phyloP scores from a whole-genome alignment of 176 grass and related monocot species.

The Neostapfia colusana region DNA sequence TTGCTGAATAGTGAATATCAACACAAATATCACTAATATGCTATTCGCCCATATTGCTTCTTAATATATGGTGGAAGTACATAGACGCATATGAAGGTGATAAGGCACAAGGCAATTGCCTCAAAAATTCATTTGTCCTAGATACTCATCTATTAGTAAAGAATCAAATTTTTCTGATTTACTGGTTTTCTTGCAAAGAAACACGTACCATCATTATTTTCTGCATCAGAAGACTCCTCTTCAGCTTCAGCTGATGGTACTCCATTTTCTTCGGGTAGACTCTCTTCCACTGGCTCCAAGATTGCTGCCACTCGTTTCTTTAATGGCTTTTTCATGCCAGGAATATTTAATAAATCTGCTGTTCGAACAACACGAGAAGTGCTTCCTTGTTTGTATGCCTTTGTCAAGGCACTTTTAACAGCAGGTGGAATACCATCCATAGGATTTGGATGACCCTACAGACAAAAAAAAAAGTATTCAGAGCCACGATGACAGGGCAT shows the following conservation, averaged over 20 bases:
- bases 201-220: conserved; percentile 67
- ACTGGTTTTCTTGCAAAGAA: conserved; percentile 8
- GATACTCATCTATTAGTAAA: conserved; percentile 12
- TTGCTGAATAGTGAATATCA: background rate
- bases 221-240: conserved; percentile 66
- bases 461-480: conserved; percentile 16
- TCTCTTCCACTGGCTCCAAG: conserved; percentile 83
- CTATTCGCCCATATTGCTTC: background rate
- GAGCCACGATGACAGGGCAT: background rate
- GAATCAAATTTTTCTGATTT: background rate
- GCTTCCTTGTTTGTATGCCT: conserved; percentile 93
- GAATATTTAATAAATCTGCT: conserved; percentile 84
- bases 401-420: conserved; percentile 92
- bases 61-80: background rate
- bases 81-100: background rate
- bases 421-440: conserved; percentile 89
- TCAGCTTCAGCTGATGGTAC: conserved; percentile 59
- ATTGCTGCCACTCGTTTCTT: conserved; percentile 95
- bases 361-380: conserved; percentile 68
- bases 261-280: conserved; percentile 76
- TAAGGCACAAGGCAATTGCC: background rate
- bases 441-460: conserved; percentile 77
- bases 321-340: conserved; percentile 79
- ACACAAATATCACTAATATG: background rate
- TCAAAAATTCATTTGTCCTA: background rate